These are phyloP conservation scores for Oryza nivara DNA, from an alignment of 176 grass and related monocot species.

Conservation along the genomic window DNA sequence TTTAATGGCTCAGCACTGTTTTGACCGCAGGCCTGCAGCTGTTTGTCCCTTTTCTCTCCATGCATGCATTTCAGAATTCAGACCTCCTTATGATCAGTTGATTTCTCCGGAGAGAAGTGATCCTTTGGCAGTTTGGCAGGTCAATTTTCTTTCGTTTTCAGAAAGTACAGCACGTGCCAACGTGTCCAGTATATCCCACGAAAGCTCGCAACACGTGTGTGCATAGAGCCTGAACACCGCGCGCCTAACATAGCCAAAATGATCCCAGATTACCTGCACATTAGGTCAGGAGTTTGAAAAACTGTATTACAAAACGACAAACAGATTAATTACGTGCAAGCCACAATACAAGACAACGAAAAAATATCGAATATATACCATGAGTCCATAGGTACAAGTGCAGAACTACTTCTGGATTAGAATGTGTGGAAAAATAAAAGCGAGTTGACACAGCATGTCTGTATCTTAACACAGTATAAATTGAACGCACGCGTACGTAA, in stretches of 20 bases:
- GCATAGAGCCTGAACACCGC: not conserved
- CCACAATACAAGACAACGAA: not conserved
- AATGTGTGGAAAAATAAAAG: not conserved
- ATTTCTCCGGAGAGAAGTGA: slow-evolving; percentile 1
- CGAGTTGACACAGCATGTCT: not conserved
- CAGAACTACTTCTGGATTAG: slow-evolving; percentile 4
- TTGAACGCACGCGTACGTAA: not conserved
- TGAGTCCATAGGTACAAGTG: not conserved
- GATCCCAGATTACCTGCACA: slow-evolving; percentile 17
- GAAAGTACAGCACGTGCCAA: not conserved
- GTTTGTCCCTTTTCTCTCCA: not conserved
- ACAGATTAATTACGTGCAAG: slow-evolving; percentile 18
- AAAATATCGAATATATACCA: not conserved
- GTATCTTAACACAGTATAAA: not conserved
- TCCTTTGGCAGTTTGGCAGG: not conserved
- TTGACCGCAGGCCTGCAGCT: not conserved
- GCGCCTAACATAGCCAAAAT: slow-evolving; percentile 15
- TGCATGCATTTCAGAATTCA: not conserved
- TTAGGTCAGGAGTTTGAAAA: not conserved
- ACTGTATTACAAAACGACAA: slow-evolving; percentile 24
- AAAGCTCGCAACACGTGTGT: not conserved
- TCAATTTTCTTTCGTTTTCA: not conserved
- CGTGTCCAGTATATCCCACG: not conserved
- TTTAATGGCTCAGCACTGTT: not conserved
- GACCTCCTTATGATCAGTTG: slow-evolving; percentile 13